Evolutionary conservation across 441 rosid genomes (phyloP).

Genomic region (Erysimum pusillum): DNA sequence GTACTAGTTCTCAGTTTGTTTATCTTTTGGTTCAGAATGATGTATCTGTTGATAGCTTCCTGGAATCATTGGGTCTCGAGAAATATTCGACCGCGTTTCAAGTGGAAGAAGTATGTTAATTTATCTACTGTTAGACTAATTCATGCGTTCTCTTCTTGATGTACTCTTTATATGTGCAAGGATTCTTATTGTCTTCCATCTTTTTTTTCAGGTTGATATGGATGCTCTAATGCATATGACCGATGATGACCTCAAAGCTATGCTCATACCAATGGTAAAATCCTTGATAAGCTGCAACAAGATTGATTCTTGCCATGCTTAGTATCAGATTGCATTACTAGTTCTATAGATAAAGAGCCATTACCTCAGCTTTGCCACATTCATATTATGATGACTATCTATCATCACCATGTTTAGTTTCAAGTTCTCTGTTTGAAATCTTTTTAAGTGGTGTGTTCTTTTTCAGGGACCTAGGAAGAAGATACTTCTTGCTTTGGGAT

Average conservation of each 20-base stretch:
- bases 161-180: constrained; percentile 4
- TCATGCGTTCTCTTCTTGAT: constrained; percentile 13
- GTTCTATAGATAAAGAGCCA: neutral
- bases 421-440: constrained; percentile 5
- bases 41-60: constrained; percentile 73
- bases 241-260: constrained; percentile 90
- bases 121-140: constrained; percentile 15
- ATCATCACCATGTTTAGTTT: neutral
- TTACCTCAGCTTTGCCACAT: neutral
- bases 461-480: constrained; percentile 97
- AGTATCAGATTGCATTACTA: neutral
- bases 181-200: constrained; percentile 15
- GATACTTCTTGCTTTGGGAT: constrained; percentile 84
- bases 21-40: constrained; percentile 62
- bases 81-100: constrained; percentile 86
- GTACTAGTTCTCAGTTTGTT: constrained; percentile 36
- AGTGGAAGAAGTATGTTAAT: constrained; percentile 84
- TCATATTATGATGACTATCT: neutral
- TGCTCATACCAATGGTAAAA: constrained; percentile 92
- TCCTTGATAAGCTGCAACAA: neutral
- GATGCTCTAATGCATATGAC: constrained; percentile 92
- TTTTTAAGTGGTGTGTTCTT: constrained; percentile 28
- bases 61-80: constrained; percentile 87
- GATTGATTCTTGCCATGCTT: neutral
- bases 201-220: constrained; percentile 86